phyloP scores from a whole-genome alignment of 495 filamentous ascomycete species.

The Neurospora sp. region DNA sequence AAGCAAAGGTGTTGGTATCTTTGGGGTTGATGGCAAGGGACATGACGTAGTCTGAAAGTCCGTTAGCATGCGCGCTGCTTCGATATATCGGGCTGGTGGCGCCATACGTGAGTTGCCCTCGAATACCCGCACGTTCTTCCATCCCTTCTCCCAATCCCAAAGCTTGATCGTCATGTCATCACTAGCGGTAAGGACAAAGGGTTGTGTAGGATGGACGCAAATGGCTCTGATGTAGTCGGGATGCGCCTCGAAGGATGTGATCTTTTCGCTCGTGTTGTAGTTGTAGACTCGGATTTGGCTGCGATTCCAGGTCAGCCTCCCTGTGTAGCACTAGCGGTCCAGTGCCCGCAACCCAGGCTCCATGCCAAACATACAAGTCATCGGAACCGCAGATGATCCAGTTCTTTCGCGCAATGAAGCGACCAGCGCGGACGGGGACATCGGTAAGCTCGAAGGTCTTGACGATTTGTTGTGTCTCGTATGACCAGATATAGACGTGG shows the following conservation, averaged over 20 bases:
- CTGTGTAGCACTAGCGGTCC: neutral
- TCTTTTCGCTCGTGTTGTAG: slow-evolving; percentile 99
- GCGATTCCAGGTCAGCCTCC: slow-evolving; percentile 1
- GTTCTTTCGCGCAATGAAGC: slow-evolving; percentile 96
- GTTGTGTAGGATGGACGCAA: slow-evolving; percentile 90
- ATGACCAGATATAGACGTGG: slow-evolving; percentile 99
- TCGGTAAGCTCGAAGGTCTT: slow-evolving; percentile 99
- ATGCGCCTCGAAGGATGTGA: slow-evolving; percentile 95
- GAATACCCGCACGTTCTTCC: slow-evolving; percentile 97
- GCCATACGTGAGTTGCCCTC: slow-evolving; percentile 76
- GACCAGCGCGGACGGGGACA: slow-evolving; percentile 92
- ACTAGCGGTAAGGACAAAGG: slow-evolving; percentile 89
- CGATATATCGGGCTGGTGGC: neutral
- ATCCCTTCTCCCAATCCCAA: slow-evolving; percentile 98
- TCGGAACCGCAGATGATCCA: slow-evolving; percentile 99
- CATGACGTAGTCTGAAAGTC: slow-evolving; percentile 55
- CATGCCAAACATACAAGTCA: slow-evolving; percentile 72
- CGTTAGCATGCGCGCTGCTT: slow-evolving; percentile 4
- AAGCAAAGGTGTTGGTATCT: slow-evolving; percentile 95
- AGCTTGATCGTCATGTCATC: slow-evolving; percentile 99
- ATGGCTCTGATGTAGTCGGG: slow-evolving; percentile 98
- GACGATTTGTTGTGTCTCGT: slow-evolving; percentile 93
- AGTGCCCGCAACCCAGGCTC: neutral
- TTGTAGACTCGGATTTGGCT: slow-evolving; percentile 53
- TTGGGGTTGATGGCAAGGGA: slow-evolving; percentile 99